Conservation (phyloP, 768 basidiomycete species). For the Epithele typhae region DNA sequence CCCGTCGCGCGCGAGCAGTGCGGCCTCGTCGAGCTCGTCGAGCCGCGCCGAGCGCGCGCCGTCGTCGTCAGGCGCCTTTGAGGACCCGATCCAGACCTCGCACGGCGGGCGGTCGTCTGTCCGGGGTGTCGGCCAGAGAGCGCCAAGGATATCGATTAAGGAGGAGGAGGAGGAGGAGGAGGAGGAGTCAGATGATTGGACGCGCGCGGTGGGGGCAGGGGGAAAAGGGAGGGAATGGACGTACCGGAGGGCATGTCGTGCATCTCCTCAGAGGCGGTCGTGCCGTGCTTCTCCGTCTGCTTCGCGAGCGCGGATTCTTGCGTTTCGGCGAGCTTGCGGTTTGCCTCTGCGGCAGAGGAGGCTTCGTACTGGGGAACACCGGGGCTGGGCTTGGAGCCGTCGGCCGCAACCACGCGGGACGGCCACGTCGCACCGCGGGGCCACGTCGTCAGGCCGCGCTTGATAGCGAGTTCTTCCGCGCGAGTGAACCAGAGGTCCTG, state of each 20-base stretch:
- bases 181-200: no score
- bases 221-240: no score
- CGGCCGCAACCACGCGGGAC: conserved; percentile 6
- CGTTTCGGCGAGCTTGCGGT: conserved; percentile 20
- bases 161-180: no score
- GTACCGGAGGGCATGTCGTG: conserved; percentile 15
- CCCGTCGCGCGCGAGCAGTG: conserved; percentile 21
- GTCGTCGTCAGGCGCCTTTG: conserved; percentile 10
- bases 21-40: conserved; percentile 25
- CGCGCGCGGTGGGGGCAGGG: no score
- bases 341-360: conserved; percentile 10
- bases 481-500: conserved; percentile 26
- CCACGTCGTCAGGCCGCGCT: conserved; percentile 22
- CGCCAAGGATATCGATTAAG: no score
- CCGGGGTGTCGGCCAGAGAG: background rate
- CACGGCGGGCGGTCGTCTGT: conserved; percentile 4
- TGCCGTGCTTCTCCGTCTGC: conserved; percentile 17
- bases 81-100: conserved; percentile 26
- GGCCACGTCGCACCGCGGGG: conserved; percentile 24
- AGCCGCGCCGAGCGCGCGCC: conserved; percentile 14
- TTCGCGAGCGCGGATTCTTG: conserved; percentile 21
- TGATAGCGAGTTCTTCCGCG: conserved; percentile 23
- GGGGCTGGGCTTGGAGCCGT: background rate
- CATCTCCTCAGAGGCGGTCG: conserved; percentile 13
- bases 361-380: conserved; percentile 6